Percentiles rank a stretch among this genome's conserved stretches.
These are phyloP conservation scores for Scutellaria galericulata DNA, from an alignment of 257 asterid species.

Conservation along the genomic window DNA sequence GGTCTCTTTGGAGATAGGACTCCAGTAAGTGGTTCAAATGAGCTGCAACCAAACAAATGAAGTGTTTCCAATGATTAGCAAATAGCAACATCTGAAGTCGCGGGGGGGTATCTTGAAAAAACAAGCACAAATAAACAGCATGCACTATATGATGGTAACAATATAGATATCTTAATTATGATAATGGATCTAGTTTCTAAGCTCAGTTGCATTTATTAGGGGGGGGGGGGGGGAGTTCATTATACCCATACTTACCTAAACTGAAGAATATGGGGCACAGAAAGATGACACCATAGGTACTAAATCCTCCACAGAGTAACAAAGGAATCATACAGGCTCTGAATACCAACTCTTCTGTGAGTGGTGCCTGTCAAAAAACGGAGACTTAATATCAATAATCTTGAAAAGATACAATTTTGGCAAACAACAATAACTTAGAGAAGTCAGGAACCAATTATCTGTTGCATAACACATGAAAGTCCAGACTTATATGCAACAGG, in stretches of 20 bases:
- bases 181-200: slow-evolving; percentile 4
- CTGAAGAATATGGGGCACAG: slow-evolving; percentile 91
- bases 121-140: slow-evolving; percentile 2
- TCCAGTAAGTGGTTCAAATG: slow-evolving; percentile 91
- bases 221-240: not conserved
- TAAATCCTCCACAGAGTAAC: slow-evolving; percentile 89
- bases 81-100: not conserved
- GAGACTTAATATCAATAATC: slow-evolving; percentile 22
- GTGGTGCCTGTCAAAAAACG: slow-evolving; percentile 74
- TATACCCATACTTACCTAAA: slow-evolving; percentile 60
- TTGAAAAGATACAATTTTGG: slow-evolving; percentile 8
- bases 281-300: slow-evolving; percentile 62
- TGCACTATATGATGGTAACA: not conserved
- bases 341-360: slow-evolving; percentile 93
- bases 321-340: slow-evolving; percentile 97
- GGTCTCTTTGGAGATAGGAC: slow-evolving; percentile 55
- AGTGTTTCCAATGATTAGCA: slow-evolving; percentile 9
- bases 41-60: slow-evolving; percentile 65
- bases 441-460: not conserved
- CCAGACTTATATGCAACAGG: not conserved
- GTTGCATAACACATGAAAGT: slow-evolving; percentile 10
- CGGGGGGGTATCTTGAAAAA: not conserved
- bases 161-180: not conserved
- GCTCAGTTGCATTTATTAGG: slow-evolving; percentile 5
- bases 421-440: slow-evolving; percentile 21